Conservation (phyloP, 306 rosid genomes). For the Vicia sativa region DNA sequence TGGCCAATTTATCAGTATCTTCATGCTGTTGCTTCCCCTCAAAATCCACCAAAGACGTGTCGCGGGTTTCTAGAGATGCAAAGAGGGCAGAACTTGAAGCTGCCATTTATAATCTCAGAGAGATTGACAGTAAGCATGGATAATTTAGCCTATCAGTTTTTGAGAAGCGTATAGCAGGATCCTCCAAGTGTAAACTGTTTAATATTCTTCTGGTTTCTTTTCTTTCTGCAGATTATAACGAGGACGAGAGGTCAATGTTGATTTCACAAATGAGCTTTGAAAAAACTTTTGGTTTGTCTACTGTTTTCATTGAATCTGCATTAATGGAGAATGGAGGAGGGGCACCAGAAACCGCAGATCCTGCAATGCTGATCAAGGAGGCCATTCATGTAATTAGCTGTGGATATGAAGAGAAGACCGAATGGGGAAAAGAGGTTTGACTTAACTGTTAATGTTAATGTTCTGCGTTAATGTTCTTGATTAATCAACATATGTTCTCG, state of each 20-base stretch:
- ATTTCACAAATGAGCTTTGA: slow-evolving; percentile 88
- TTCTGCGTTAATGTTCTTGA: background rate
- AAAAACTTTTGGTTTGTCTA: slow-evolving; percentile 91
- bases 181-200: slow-evolving; percentile 23
- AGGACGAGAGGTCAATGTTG: slow-evolving; percentile 87
- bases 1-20: slow-evolving; percentile 61
- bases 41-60: slow-evolving; percentile 57
- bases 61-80: slow-evolving; percentile 66
- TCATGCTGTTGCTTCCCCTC: slow-evolving; percentile 88
- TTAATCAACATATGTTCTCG: slow-evolving; percentile 25
- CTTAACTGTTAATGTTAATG: slow-evolving; percentile 7
- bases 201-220: slow-evolving; percentile 33
- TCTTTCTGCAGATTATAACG: slow-evolving; percentile 72
- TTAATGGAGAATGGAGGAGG: slow-evolving; percentile 97
- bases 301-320: slow-evolving; percentile 92
- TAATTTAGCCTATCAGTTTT: slow-evolving; percentile 28
- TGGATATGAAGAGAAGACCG: slow-evolving; percentile 96
- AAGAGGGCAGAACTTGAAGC: slow-evolving; percentile 82
- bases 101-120: slow-evolving; percentile 81
- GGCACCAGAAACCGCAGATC: slow-evolving; percentile 75
- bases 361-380: slow-evolving; percentile 82
- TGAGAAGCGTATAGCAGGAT: slow-evolving; percentile 25
- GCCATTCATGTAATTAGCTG: slow-evolving; percentile 96
- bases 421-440: slow-evolving; percentile 96
- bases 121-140: slow-evolving; percentile 68